A percentile compares a stretch with the other conserved stretches of the same genome.
Conservation (phyloP, 495 filamentous ascomycete species). For the Daldinia vernicosa region DNA sequence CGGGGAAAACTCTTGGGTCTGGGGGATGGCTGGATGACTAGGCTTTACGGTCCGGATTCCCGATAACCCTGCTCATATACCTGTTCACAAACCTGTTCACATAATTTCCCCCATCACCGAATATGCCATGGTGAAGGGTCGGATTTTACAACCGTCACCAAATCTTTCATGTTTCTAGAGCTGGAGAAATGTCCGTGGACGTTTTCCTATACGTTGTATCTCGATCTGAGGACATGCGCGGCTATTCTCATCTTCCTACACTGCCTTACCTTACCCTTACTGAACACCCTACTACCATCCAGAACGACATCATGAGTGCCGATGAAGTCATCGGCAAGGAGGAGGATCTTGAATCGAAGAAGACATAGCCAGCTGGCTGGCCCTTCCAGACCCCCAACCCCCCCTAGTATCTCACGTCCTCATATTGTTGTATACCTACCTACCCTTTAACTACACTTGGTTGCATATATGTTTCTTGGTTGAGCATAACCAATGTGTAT, state of each 20-base stretch:
- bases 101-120: slow-evolving; percentile 26
- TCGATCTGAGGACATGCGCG: slow-evolving; percentile 21
- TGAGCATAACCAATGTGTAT: slow-evolving; percentile 32
- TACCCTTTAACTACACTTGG: slow-evolving; percentile 24
- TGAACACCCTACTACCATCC: slow-evolving; percentile 13
- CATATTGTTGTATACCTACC: slow-evolving; percentile 23
- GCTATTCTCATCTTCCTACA: slow-evolving; percentile 38
- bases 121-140: slow-evolving; percentile 25
- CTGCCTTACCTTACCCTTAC: slow-evolving; percentile 20
- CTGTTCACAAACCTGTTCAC: slow-evolving; percentile 5
- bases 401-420: slow-evolving; percentile 10
- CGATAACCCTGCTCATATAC: slow-evolving; percentile 33
- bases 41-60: slow-evolving; percentile 43
- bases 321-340: slow-evolving; percentile 38
- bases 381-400: slow-evolving; percentile 1
- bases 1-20: slow-evolving; percentile 44
- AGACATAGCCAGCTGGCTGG: slow-evolving; percentile 31
- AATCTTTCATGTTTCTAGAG: slow-evolving; percentile 23
- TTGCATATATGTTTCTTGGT: slow-evolving; percentile 27
- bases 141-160: slow-evolving; percentile 16
- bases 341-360: slow-evolving; percentile 9
- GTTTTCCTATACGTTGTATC: slow-evolving; percentile 38
- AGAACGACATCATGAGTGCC: slow-evolving; percentile 30
- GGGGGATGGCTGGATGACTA: slow-evolving; percentile 42
- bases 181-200: slow-evolving; percentile 24